Evolutionary conservation across 2,329 filamentous ascomycete genomes (phyloP).

Genomic region (Hansfordia pulvinata): DNA sequence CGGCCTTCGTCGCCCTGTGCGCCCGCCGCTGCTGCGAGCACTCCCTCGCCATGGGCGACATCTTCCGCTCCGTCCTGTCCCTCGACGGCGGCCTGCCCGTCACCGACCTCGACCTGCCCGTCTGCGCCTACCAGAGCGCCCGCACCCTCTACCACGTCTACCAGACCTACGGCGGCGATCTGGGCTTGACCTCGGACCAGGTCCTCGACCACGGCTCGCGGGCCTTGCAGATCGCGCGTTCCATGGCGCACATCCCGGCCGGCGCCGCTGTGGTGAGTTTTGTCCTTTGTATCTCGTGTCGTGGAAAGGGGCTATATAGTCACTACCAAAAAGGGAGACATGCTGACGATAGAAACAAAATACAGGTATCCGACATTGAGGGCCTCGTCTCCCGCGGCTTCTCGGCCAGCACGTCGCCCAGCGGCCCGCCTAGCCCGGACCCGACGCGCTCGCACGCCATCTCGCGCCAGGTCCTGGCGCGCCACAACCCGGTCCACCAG

Average conservation of each 20-base stretch:
- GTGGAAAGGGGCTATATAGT: conserved; percentile 2
- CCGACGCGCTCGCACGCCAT: conserved; percentile 6
- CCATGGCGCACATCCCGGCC: conserved; percentile 36
- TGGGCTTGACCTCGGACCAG: conserved; percentile 28
- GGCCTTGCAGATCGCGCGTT: conserved; percentile 35
- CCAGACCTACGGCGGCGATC: conserved; percentile 27
- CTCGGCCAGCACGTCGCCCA: conserved; percentile 15
- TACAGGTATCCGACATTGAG: conserved; percentile 30
- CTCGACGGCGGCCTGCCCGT: conserved; percentile 36
- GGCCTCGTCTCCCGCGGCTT: conserved; percentile 33
- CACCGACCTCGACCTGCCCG: conserved; percentile 39
- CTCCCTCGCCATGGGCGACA: conserved; percentile 38
- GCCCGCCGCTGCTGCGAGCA: conserved; percentile 38
- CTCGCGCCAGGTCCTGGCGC: conserved; percentile 12
- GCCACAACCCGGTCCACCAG: conserved; percentile 13
- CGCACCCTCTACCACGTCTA: conserved; percentile 37
- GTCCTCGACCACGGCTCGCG: conserved; percentile 34
- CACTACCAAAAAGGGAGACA: too few relatives aligned
- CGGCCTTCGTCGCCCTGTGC: conserved; percentile 33
- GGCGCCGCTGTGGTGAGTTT: conserved; percentile 30
- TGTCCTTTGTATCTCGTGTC: background rate
- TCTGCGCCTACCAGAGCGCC: conserved; percentile 41
- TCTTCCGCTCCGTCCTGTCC: conserved; percentile 36
- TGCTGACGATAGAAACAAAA: too few relatives aligned
- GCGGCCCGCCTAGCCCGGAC: conserved; percentile 16